Conservation (phyloP, 805 yeast genomes). For the Candida pini region DNA sequence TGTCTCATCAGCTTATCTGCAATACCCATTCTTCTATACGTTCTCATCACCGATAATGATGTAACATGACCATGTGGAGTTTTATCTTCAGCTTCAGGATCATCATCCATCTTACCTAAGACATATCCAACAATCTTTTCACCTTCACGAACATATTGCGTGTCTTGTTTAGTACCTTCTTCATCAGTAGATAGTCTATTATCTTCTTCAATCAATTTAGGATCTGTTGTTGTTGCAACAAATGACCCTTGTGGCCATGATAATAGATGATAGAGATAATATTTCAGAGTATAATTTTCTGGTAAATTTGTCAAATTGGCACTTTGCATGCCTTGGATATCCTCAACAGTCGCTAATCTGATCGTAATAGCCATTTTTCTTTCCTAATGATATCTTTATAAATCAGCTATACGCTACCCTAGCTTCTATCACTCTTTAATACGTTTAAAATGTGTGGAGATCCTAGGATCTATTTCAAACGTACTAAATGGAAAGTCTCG, state of each 20-base stretch:
- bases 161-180: slow-evolving; percentile 20
- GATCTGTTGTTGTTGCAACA: slow-evolving; percentile 82
- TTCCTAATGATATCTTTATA: no score
- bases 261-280: slow-evolving; percentile 86
- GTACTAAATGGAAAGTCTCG: no score
- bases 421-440: no score
- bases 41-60: slow-evolving; percentile 89
- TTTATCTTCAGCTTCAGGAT: slow-evolving; percentile 56
- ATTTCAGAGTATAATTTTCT: slow-evolving; percentile 88
- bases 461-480: slow-evolving; percentile 2
- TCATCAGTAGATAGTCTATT: slow-evolving; percentile 5
- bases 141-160: slow-evolving; percentile 54
- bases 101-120: slow-evolving; percentile 94
- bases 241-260: slow-evolving; percentile 98
- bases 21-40: slow-evolving; percentile 90
- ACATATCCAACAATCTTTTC: slow-evolving; percentile 95
- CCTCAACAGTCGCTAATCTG: slow-evolving; percentile 80
- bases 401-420: no score
- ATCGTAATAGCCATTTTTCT: slow-evolving; percentile 90
- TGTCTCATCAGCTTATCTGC: slow-evolving; percentile 91
- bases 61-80: slow-evolving; percentile 91
- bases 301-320: slow-evolving; percentile 89
- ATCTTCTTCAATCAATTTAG: slow-evolving; percentile 26
- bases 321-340: slow-evolving; percentile 92
- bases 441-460: slow-evolving; percentile 1